A percentile compares a stretch with the other conserved stretches of the same genome.
phyloP scores from a whole-genome alignment of 202 grass and related monocot species.

The Panicum hallii region DNA sequence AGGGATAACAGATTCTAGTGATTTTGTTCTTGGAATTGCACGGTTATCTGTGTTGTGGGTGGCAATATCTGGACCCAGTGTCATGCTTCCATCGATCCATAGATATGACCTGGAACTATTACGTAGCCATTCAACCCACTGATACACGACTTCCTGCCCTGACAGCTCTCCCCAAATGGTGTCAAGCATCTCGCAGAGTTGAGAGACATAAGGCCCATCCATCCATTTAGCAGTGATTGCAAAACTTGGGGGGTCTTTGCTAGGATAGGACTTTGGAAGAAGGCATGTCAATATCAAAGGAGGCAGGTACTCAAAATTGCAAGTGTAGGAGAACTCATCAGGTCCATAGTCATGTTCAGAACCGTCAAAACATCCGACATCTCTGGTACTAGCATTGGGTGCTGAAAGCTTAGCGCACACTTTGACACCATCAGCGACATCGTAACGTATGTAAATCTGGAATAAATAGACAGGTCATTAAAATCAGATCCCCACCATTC shows the following conservation, averaged over 20 bases:
- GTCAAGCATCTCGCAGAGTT: slow-evolving; percentile 71
- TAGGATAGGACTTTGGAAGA: slow-evolving; percentile 75
- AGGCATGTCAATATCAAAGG: slow-evolving; percentile 63
- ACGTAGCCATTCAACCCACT: slow-evolving; percentile 77
- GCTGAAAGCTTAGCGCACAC: slow-evolving; percentile 62
- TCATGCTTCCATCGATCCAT: slow-evolving; percentile 52
- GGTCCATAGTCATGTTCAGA: not conserved
- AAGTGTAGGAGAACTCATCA: slow-evolving; percentile 61
- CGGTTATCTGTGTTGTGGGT: slow-evolving; percentile 38
- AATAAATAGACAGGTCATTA: not conserved
- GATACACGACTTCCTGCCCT: slow-evolving; percentile 77
- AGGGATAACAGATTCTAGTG: slow-evolving; percentile 61
- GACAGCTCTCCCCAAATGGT: slow-evolving; percentile 62
- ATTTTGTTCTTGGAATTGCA: slow-evolving; percentile 55
- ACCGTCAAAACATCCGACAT: slow-evolving; percentile 39
- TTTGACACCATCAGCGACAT: slow-evolving; percentile 51
- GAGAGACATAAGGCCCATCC: slow-evolving; percentile 54
- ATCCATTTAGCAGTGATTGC: slow-evolving; percentile 65
- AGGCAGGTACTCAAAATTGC: slow-evolving; percentile 60
- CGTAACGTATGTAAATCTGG: slow-evolving; percentile 61
- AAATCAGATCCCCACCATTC: not conserved
- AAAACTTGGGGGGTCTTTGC: slow-evolving; percentile 69
- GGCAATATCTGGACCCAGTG: slow-evolving; percentile 39
- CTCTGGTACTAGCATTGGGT: slow-evolving; percentile 25
- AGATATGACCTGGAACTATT: slow-evolving; percentile 50